Base-by-base conservation (phyloP, 805 yeast species). In the Candida boleticola region DNA sequence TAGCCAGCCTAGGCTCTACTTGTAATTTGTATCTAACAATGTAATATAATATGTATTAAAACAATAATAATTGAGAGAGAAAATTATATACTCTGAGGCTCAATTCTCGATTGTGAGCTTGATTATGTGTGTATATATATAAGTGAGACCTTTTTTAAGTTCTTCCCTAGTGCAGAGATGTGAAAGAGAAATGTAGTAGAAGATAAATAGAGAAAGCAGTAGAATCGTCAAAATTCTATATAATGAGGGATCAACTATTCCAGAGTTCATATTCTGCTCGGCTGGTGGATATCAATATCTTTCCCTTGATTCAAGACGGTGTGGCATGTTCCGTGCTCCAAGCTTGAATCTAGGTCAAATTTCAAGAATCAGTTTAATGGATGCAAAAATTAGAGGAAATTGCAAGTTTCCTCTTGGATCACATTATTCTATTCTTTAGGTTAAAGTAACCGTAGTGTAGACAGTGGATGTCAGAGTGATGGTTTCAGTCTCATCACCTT, bases 401-500 rank as follows among this genome's bases (percentile, higher is more conserved):
- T n/a, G n/a, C n/a, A n/a, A n/a, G n/a, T n/a, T n/a, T n/a, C n/a
- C n/a, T n/a, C n/a, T n/a, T n/a, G n/a, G n/a, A n/a, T n/a, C n/a
- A n/a, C n/a, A n/a, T n/a, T n/a, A n/a, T 23, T 23, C 27, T 11
- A 7, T 23, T 23, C 10, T 7, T 25, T 19, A 36, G n/a, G 39
- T 17, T 23, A 26, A 27, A 21, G 75, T 63, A 29, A 70, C 59
- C 3, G 76, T 63, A 4, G 61, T 48, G 44, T 57, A 55, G 22
- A 65, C 44, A 19, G 73, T 61, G n/a, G 68, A 49, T 4, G 73
- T 61, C 17, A 70, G 57, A 10, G 76, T 68, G 22, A 63, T 56
- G 13, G 73, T 67, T 42, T 60, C 66, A 7, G 58, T 48, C 39
- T 56, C 63, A 21, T 51, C 56, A 40, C 58, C 59, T 29, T 46